phyloP scores from a whole-genome alignment of 495 filamentous ascomycete species.

The Aspergillus panamensis region DNA sequence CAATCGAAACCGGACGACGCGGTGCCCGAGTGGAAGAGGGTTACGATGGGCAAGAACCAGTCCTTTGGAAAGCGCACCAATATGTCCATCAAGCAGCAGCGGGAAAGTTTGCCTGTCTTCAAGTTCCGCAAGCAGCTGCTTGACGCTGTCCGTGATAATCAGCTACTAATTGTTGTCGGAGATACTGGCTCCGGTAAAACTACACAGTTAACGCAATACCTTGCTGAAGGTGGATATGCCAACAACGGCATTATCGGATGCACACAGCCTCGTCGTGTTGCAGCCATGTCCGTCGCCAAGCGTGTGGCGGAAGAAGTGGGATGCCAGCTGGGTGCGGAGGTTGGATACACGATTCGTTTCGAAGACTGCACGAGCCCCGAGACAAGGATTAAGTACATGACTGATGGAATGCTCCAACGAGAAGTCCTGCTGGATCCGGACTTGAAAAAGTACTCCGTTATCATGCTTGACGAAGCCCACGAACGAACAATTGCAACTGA shows the following conservation, averaged over 20 bases:
- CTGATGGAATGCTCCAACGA: constrained; percentile 94
- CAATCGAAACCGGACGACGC: constrained; percentile 56
- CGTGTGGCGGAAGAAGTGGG: constrained; percentile 97
- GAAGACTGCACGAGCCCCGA: constrained; percentile 88
- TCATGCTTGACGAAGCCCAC: constrained; percentile 98
- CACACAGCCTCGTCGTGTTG: constrained; percentile 94
- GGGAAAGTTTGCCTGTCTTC: constrained; percentile 85
- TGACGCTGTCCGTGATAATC: constrained; percentile 82
- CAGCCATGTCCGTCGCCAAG: constrained; percentile 94
- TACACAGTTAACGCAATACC: constrained; percentile 91
- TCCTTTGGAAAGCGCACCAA: constrained; percentile 81
- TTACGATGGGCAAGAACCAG: constrained; percentile 75
- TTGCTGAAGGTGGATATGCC: constrained; percentile 88
- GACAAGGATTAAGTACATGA: constrained; percentile 99
- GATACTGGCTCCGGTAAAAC: constrained; percentile 98
- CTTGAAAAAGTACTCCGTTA: constrained; percentile 83
- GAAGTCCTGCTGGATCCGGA: constrained; percentile 90
- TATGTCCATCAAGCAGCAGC: constrained; percentile 93
- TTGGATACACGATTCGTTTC: constrained; percentile 97
- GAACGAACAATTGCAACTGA: constrained; percentile 96
- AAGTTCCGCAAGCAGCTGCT: constrained; percentile 86
- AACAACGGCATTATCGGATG: constrained; percentile 93
- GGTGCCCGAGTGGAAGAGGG: constrained; percentile 91
- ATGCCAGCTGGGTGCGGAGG: constrained; percentile 83
- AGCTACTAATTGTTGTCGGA: constrained; percentile 92